Evolutionary conservation across 2,329 filamentous ascomycete genomes (phyloP), one percentile per base, ranked within the genome.

Genomic region (Botryosphaeria dothidea): DNA sequence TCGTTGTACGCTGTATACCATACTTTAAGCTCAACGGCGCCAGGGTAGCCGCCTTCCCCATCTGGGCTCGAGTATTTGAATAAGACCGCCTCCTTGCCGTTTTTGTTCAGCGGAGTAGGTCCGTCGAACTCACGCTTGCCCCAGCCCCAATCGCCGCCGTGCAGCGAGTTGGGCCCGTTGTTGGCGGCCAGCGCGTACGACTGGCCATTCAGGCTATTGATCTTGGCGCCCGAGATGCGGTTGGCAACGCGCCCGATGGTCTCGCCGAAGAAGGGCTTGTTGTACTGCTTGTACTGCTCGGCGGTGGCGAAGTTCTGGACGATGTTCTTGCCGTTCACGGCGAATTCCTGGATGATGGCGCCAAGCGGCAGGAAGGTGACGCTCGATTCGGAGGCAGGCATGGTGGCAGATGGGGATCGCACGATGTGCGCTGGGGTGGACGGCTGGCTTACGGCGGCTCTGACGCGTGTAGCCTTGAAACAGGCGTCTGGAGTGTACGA

Each of bases 21-120:
- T 31, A 96, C 88, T 66, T 83, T 88, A 64, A 88, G 85, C 73
- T 93, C 86, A 2, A 98, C 88, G 0, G 91, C 91, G 1, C 95
- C 95, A 0, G 95, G 95, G 77, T 91, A 98, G 0, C 92, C 92
- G 78, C 97, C 90, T 66, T 98, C 94, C 5, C 91, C 92, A 73
- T 98, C 90, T 70, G 85, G 82, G 78, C 91, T 95, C 57, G 84
- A 69, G 67, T 87, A 82, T 68, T 76, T 81, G 78, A 83, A 83
- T 60, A 81, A 71, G 13, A 80, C 74, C 8, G 78, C 76, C 54
- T 65, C 62, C 21, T 46, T 73, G 8, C 81, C 82, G 67, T 81
- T 82, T 75, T 69, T 83, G 77, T 70, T 85, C 69, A 69, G 87
- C 78, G 54, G 85, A 77, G 66, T 86, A 0, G 93, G 92, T 0